Evolutionary conservation across 169 alveolate genomes (phyloP).

Genomic region (Eimeria sp.): DNA sequence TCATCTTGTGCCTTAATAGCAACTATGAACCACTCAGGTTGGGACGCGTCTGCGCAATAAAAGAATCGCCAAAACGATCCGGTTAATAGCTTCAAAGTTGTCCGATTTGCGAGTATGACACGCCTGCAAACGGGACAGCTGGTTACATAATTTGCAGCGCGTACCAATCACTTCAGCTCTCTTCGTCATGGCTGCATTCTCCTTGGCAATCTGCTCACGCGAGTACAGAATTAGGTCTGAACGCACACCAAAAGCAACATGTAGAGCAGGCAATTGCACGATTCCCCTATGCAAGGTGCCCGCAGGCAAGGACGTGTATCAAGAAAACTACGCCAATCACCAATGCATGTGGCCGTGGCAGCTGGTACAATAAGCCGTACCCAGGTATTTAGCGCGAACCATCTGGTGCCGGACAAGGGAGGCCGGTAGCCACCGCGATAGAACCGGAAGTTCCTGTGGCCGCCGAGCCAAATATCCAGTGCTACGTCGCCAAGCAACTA

Average conservation of each 20-base stretch:
- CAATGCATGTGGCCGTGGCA: neutral
- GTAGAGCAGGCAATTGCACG: neutral
- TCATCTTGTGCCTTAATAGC: conserved; percentile 94
- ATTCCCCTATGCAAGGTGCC: neutral
- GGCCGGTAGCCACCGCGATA: conserved; percentile 96
- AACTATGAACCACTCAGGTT: conserved; percentile 95
- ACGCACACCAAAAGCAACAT: neutral
- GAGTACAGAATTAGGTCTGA: conserved; percentile 96
- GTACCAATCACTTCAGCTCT: conserved; percentile 54
- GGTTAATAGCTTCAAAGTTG: neutral
- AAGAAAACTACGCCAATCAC: neutral
- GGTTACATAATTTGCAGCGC: neutral
- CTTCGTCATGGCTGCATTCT: conserved; percentile 83
- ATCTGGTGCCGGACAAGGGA: conserved; percentile 86
- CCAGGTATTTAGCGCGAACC: conserved; percentile 93
- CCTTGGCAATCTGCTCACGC: conserved; percentile 96
- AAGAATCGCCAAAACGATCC: neutral
- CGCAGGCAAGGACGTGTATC: neutral
- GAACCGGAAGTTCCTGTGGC: conserved; percentile 98
- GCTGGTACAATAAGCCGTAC: conserved; percentile 3
- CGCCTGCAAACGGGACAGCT: neutral
- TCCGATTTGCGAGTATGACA: neutral
- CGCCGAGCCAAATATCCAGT: conserved; percentile 97
- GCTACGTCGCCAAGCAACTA: conserved; percentile 22
- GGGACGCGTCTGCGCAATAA: conserved; percentile 81